A percentile compares a stretch with the other conserved stretches of the same genome.
Evolutionary conservation across 1,284 basidiomycete genomes (phyloP).

Genomic region (Anthracocystis panici-leucophaei): DNA sequence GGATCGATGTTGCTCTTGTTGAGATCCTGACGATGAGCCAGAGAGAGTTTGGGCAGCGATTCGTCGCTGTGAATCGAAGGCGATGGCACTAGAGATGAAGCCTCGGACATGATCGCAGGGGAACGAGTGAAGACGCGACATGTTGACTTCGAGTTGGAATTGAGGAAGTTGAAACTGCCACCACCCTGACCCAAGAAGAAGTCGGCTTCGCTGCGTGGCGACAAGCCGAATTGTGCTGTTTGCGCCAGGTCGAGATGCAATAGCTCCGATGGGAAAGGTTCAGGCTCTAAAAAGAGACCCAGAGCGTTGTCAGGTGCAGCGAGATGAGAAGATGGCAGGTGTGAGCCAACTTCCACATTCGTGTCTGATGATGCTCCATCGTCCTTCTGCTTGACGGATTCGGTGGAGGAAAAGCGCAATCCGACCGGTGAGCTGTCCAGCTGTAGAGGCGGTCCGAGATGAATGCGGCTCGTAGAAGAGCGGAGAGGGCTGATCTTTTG

Average conservation of each 20-base stretch:
- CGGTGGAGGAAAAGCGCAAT: not conserved
- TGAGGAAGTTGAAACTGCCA: not conserved
- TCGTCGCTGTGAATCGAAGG: conserved; percentile 19
- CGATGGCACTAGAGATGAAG: conserved; percentile 15
- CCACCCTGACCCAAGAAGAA: conserved; percentile 5
- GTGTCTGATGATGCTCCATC: not conserved
- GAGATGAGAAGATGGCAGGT: conserved; percentile 16
- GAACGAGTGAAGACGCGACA: conserved; percentile 15
- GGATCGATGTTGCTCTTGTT: conserved; percentile 2
- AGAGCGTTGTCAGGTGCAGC: conserved; percentile 19
- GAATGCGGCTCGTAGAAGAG: conserved; percentile 4
- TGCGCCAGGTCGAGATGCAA: conserved; percentile 11
- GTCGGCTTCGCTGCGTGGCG: conserved; percentile 24
- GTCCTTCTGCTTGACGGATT: not conserved
- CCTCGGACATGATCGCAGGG: conserved; percentile 9
- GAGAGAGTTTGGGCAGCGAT: conserved; percentile 14
- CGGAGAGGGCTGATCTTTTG: conserved; percentile 6
- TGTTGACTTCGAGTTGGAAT: not conserved
- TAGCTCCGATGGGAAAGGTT: conserved; percentile 16
- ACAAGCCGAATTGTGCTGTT: not conserved
- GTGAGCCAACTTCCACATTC: not conserved
- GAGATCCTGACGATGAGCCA: conserved; percentile 22
- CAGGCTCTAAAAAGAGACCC: conserved; percentile 29
- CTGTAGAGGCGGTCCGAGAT: conserved; percentile 5
- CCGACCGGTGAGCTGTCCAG: conserved; percentile 4